Percentiles rank a stretch among this genome's conserved stretches.
These are phyloP conservation scores for Rhytidiadelphus loreus DNA, from an alignment of 225 moss, liverwort and hornwort species.

Conservation along the genomic window DNA sequence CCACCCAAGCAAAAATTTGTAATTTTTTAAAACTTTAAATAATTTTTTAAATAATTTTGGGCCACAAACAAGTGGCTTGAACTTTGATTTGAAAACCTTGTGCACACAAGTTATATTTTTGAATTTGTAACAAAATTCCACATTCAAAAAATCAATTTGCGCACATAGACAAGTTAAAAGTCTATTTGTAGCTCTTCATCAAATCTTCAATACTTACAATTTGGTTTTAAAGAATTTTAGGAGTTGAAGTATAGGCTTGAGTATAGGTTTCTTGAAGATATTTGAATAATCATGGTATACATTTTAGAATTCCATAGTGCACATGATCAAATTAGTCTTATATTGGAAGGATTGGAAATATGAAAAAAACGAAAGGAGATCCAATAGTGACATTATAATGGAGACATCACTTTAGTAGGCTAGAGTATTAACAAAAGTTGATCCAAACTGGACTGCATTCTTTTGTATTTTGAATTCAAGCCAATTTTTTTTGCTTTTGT, in stretches of 20 bases:
- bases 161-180: fast-evolving
- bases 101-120: not conserved
- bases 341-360: not conserved
- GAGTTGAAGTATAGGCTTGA: not conserved
- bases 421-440: fast-evolving
- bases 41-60: not conserved
- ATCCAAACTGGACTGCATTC: not conserved
- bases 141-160: not conserved
- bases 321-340: not conserved
- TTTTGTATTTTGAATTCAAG: not conserved
- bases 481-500: not conserved
- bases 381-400: fast-evolving
- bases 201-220: not conserved
- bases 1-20: no score
- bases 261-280: no score
- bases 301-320: not conserved
- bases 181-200: not conserved
- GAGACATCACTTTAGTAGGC: fast-evolving
- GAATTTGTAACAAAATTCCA: not conserved
- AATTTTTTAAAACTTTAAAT: not conserved
- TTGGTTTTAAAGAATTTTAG: not conserved
- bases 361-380: not conserved
- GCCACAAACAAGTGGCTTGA: not conserved
- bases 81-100: not conserved
- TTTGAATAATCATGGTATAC: not conserved